Base-by-base conservation (phyloP, 2,329 filamentous ascomycete species). In the Lachnellula willkommii region DNA sequence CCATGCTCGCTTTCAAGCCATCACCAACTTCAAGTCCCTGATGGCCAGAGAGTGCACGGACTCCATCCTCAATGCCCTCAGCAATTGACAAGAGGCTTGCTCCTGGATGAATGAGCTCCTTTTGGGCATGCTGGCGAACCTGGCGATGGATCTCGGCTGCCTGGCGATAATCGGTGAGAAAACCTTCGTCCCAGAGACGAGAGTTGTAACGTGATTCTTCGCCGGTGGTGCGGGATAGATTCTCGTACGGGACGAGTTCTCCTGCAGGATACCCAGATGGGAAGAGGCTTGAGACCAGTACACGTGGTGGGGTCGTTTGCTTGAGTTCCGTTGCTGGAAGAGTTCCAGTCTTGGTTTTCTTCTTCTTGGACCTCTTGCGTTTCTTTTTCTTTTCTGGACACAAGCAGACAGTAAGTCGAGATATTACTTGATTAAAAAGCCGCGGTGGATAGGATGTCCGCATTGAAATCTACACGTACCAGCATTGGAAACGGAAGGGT, bases 61-160 rank as follows among this genome's bases (percentile, higher is more conserved):
- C 89, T 51, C 88, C 82, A 69, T 93, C 83, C 72, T 95, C 90
- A 65, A 95, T 95, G n/a, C 85, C 87, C 69, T 93, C 86, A 8
- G 89, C 89, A 63, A 95, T 93, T 71, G 91, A 85, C 2, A 86
- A 90, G 68, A 95, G 74, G 6, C 80, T 82, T 78, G 90, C 85
- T 48, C 90, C 90, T 0, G 90, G 90, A 76, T 88, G 88, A 68
- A 94, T 89, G 68, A 79, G 85, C 70, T 86, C 85, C 7, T 40
- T 40, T 73, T 90, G 85, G 3, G 88, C 89, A 80, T 88, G 92
- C 71, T 90, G 85, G 50, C 90, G 85, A 55, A 94, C 90, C 70
- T 95, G 88, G 55, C 90, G 84, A 71, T 95, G 90, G n/a, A 90
- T 83, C 73, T 95, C 90, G n/a, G 90, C 89, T 47, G 84, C 90